These are phyloP conservation scores for Rhizomucor pusillus DNA, from an alignment of 371 early-diverging fungal species.

Conservation along the genomic window DNA sequence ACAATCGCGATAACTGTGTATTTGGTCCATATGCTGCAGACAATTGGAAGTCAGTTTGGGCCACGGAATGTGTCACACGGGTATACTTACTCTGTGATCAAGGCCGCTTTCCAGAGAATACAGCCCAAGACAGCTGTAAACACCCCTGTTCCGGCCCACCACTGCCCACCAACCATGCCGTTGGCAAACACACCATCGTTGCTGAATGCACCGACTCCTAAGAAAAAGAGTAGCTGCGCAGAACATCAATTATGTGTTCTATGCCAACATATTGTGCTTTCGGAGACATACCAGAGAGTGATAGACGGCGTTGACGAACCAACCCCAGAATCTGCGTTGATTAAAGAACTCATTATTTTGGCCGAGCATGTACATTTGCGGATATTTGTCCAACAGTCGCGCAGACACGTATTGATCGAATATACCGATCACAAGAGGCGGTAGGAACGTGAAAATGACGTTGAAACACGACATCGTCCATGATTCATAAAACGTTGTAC, in stretches of 20 bases:
- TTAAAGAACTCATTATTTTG: slow-evolving; percentile 91
- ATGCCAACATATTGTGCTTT: neutral
- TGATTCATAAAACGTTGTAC: slow-evolving; percentile 89
- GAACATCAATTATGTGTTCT: too few relatives aligned
- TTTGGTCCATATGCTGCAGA: slow-evolving; percentile 77
- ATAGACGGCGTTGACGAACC: slow-evolving; percentile 90
- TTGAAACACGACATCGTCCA: slow-evolving; percentile 93
- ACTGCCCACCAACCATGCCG: slow-evolving; percentile 73
- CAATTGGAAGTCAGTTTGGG: neutral
- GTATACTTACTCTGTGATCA: slow-evolving; percentile 71
- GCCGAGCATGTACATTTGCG: slow-evolving; percentile 94
- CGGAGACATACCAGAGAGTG: slow-evolving; percentile 65
- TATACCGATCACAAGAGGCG: slow-evolving; percentile 87
- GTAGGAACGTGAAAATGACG: slow-evolving; percentile 85
- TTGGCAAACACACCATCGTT: slow-evolving; percentile 54
- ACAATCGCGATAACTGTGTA: slow-evolving; percentile 78
- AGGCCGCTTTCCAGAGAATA: slow-evolving; percentile 78
- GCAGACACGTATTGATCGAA: slow-evolving; percentile 93
- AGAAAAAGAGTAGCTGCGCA: slow-evolving; percentile 55
- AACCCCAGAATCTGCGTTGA: slow-evolving; percentile 89
- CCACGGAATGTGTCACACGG: too few relatives aligned
- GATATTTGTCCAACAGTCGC: slow-evolving; percentile 91
- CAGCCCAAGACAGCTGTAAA: slow-evolving; percentile 77
- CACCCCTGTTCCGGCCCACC: slow-evolving; percentile 76
- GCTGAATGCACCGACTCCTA: slow-evolving; percentile 59